phyloP scores from a whole-genome alignment of 1,139 yeast species.

The Zygosaccharomyces pseudobailii region DNA sequence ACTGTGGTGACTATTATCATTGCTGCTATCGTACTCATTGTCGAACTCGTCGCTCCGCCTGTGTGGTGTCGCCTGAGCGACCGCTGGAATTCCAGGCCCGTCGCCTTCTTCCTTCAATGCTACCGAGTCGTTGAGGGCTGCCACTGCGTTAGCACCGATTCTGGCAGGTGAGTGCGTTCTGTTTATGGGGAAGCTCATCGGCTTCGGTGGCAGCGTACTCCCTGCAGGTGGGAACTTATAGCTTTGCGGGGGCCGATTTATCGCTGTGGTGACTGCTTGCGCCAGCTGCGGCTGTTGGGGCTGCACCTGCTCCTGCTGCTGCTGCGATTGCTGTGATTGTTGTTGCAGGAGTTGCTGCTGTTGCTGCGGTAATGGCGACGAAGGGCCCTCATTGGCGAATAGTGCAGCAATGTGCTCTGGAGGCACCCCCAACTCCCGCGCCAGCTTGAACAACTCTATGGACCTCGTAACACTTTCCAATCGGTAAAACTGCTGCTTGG shows the following conservation, averaged over 20 bases:
- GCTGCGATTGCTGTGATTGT: slow-evolving; percentile 4
- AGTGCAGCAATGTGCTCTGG: slow-evolving; percentile 60
- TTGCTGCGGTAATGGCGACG: slow-evolving; percentile 6
- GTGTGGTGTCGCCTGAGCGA: slow-evolving; percentile 1
- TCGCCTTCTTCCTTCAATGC: slow-evolving; percentile 32
- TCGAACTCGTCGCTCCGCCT: slow-evolving; percentile 12
- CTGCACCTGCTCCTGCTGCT: background rate
- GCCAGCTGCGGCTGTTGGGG: background rate
- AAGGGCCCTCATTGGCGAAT: slow-evolving; percentile 37
- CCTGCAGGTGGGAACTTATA: slow-evolving; percentile 26
- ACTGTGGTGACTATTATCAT: slow-evolving; percentile 2
- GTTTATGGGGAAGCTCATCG: slow-evolving; percentile 9
- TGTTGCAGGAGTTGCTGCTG: slow-evolving; percentile 1
- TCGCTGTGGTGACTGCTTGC: background rate
- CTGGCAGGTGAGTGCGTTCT: slow-evolving; percentile 65
- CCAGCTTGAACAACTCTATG: slow-evolving; percentile 57
- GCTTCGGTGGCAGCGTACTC: slow-evolving; percentile 11
- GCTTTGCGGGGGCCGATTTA: slow-evolving; percentile 15
- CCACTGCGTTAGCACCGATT: slow-evolving; percentile 68
- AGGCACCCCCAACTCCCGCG: slow-evolving; percentile 63
- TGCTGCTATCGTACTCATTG: slow-evolving; percentile 6
- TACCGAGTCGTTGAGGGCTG: slow-evolving; percentile 40
- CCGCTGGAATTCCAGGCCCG: background rate
- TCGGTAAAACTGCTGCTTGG: slow-evolving; percentile 75
- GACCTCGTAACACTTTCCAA: slow-evolving; percentile 60